Conservation (phyloP, 2,329 filamentous ascomycete genomes). For the Apiospora koreana region DNA sequence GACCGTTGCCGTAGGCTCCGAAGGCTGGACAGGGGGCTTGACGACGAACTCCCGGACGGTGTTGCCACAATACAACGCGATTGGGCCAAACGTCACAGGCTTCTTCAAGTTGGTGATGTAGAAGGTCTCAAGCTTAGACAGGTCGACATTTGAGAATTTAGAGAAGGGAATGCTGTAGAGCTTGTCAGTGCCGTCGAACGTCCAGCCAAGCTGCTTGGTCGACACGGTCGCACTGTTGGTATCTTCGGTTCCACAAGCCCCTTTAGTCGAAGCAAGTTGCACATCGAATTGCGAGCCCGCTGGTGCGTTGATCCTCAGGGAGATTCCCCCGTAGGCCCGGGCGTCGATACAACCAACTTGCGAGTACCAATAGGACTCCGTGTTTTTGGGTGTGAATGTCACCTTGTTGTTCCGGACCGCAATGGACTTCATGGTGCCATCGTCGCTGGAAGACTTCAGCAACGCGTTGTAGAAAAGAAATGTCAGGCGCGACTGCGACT, state of each 20-base stretch:
- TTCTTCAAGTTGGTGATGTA: conserved; percentile 49
- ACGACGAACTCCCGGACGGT: conserved; percentile 49
- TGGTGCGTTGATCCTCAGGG: conserved; percentile 54
- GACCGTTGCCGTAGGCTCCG: conserved; percentile 49
- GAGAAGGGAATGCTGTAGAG: conserved; percentile 60
- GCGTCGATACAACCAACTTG: conserved; percentile 56
- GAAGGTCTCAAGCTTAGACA: conserved; percentile 51
- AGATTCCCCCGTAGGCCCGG: conserved; percentile 54
- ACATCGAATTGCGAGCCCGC: conserved; percentile 51
- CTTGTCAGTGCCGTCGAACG: conserved; percentile 59
- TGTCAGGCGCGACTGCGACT: conserved; percentile 60
- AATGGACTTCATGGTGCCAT: conserved; percentile 57
- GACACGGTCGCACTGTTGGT: conserved; percentile 39
- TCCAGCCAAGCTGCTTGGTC: conserved; percentile 55
- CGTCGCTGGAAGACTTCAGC: conserved; percentile 55
- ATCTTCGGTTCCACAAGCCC: conserved; percentile 41
- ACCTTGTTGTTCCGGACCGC: conserved; percentile 51
- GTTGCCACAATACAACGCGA: conserved; percentile 58
- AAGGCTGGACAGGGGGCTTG: conserved; percentile 39
- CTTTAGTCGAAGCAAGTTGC: conserved; percentile 47
- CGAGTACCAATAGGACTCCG: conserved; percentile 58
- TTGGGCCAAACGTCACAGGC: conserved; percentile 54
- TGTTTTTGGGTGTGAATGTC: conserved; percentile 50
- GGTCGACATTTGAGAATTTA: conserved; percentile 51
- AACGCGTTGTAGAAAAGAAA: conserved; percentile 63